Percentiles rank a stretch among this genome's conserved stretches.
phyloP scores from a whole-genome alignment of 2,329 filamentous ascomycete species.

The Helicocarpus griseus region DNA sequence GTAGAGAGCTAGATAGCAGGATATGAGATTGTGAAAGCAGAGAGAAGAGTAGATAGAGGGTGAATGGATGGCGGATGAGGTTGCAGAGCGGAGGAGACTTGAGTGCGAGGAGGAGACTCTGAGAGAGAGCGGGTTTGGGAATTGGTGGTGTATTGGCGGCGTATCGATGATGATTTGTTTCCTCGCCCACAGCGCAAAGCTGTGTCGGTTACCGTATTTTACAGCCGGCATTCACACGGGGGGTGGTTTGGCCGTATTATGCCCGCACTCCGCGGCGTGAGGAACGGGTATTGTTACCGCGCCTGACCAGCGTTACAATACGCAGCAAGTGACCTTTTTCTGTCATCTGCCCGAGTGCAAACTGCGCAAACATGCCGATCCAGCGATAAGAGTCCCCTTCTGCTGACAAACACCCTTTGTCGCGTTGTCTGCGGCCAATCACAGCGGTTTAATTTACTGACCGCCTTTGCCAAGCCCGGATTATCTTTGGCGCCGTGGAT shows the following conservation, averaged over 20 bases:
- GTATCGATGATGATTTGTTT: conserved; percentile 5
- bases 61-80: not conserved
- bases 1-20: not conserved
- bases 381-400: not conserved
- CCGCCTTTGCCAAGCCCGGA: conserved; percentile 1
- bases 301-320: not conserved
- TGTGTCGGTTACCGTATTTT: not conserved
- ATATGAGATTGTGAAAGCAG: not conserved
- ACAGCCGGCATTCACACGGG: not conserved
- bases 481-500: no score
- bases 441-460: not conserved
- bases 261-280: not conserved
- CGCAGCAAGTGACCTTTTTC: not conserved
- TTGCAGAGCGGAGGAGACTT: not conserved
- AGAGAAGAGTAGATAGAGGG: not conserved
- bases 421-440: not conserved
- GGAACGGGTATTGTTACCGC: not conserved
- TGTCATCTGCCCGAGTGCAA: conserved; percentile 1
- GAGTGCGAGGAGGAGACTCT: not conserved
- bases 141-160: not conserved
- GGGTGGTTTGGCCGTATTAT: not conserved
- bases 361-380: not conserved
- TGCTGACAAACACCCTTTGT: not conserved
- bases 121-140: not conserved
- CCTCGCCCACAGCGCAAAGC: not conserved